Evolutionary conservation across 139 green algal species (phyloP), one percentile per base, ranked within the genome.

Genomic region (Marvania coccoides): DNA sequence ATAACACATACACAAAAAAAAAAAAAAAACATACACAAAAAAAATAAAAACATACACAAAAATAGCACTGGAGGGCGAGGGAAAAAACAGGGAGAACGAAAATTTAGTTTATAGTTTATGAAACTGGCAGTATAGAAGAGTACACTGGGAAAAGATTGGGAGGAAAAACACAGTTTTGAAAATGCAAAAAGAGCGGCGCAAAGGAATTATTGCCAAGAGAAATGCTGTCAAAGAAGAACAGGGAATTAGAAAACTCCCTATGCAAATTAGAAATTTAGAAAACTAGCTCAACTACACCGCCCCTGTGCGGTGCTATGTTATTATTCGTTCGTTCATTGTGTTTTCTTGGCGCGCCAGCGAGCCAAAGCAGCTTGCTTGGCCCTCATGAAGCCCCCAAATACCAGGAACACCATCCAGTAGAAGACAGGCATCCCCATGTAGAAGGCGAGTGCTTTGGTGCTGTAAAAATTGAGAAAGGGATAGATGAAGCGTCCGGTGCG

Each of bases 401-500:
- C 23, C 29, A 56, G 31, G 8, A 35, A 56, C 4, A 61, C 23
- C 2, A n/a, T n/a, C 15, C n/a, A 39, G 1, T 61, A 26, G n/a
- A 31, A 9, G 23, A 34, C 19, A 57, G 19, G 55, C 24, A 69
- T 13, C 15, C 14, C 61, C 28, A 63, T 23, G 28, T 69, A 69
- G 12, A n/a, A 35, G 24, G 47, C 10, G 35, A 38, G 39, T 12
- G 53, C 47, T 12, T 30, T 5, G 15, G 45, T 36, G 19, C 58
- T 56, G 15, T 34, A 15, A 13, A 15, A 19, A n/a, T 70, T 39
- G 23, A 70, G 19, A 29, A 70, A 70, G 28, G 63, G 63, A 10
- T 70, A 70, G 8, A 70, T 58, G 14, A 13, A 40, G 23, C 30
- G 47, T 40, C 47, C 47, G 6, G 47, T 70, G 3, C 30, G 34